A percentile compares a stretch with the other conserved stretches of the same genome.
Conservation (phyloP, 495 filamentous ascomycete species). For the Niebla homalea region DNA sequence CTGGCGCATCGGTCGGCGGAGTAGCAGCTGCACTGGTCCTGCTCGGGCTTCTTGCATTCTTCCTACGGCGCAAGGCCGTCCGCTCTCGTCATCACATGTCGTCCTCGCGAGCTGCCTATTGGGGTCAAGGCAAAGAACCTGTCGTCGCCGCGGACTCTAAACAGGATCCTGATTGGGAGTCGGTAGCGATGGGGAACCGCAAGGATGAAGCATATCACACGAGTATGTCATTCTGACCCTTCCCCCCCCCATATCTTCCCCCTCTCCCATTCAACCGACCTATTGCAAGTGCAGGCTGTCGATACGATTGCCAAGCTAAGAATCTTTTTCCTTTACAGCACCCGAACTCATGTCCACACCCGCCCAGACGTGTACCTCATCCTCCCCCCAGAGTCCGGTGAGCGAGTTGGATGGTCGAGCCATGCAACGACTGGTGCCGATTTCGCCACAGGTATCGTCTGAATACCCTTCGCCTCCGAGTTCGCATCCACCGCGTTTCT, state of each 20-base stretch:
- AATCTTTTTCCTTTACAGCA: background rate
- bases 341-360: slow-evolving; percentile 1
- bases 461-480: background rate
- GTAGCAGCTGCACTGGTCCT: background rate
- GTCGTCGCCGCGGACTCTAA: background rate
- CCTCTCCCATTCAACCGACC: background rate
- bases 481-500: too few species aligned
- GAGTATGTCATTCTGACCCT: background rate
- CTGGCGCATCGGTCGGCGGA: background rate
- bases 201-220: background rate
- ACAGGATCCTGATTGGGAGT: slow-evolving; percentile 10
- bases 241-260: too few species aligned
- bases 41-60: background rate
- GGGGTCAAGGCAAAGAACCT: background rate
- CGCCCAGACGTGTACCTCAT: background rate
- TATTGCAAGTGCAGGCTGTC: background rate
- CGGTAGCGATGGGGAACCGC: slow-evolving; percentile 9
- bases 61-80: background rate
- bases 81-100: background rate
- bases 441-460: slow-evolving; percentile 1
- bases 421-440: background rate
- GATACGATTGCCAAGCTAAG: background rate
- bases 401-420: background rate
- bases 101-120: background rate
- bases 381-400: background rate